These are phyloP conservation scores for Vinca minor DNA, from an alignment of 257 asterid genomes.

Conservation along the genomic window DNA sequence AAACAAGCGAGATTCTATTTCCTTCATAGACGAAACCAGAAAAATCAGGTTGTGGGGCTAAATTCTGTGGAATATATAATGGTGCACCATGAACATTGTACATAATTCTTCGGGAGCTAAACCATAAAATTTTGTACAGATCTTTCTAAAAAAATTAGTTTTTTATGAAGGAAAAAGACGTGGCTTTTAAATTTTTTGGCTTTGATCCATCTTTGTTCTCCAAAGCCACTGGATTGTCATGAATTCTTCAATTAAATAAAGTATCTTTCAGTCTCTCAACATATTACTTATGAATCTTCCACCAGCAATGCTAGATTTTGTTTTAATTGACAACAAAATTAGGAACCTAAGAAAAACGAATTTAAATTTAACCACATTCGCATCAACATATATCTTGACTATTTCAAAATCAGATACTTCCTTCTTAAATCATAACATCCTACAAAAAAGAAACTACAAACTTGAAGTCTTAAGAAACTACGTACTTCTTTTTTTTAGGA, in stretches of 20 bases:
- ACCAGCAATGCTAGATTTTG: not conserved
- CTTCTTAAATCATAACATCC: not conserved
- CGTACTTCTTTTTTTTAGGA: no score
- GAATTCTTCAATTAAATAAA: not conserved
- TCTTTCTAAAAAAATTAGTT: no score
- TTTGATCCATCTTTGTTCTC: no score
- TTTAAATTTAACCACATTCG: not conserved
- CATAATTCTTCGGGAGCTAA: no score
- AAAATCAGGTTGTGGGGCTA: no score
- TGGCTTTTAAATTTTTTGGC: no score
- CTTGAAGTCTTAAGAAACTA: not conserved
- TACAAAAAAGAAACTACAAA: not conserved
- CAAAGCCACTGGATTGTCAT: not conserved
- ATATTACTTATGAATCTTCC: not conserved
- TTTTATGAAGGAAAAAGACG: no score
- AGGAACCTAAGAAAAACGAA: not conserved
- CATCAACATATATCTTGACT: not conserved
- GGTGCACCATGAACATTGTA: no score
- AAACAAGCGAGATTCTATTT: no score
- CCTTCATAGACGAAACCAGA: no score
- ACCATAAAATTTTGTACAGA: no score
- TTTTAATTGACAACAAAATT: not conserved
- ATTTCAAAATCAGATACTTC: not conserved
- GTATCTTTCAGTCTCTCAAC: not conserved
- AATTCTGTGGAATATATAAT: no score